phyloP scores from a whole-genome alignment of 2,329 filamentous ascomycete genomes.

The Ploettnerulaceae sp. region DNA sequence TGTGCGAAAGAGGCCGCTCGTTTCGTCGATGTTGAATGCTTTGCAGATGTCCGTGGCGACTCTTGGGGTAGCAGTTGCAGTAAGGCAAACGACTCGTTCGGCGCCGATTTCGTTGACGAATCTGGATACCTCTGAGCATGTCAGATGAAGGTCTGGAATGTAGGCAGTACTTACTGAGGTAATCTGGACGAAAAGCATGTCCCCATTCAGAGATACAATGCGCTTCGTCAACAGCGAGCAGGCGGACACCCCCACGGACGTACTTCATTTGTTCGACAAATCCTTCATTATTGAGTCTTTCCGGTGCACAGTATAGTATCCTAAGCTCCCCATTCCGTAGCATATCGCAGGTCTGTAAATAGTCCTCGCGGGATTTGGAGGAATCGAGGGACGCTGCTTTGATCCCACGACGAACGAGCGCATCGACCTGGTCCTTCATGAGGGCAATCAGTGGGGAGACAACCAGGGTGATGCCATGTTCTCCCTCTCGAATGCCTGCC shows the following conservation, averaged over 20 bases:
- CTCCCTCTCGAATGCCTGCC: slow-evolving; percentile 23
- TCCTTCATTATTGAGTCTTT: slow-evolving; percentile 56
- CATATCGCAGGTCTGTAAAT: slow-evolving; percentile 40
- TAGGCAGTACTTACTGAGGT: slow-evolving; percentile 39
- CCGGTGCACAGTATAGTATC: slow-evolving; percentile 54
- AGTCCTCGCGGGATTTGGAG: slow-evolving; percentile 42
- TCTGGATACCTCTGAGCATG: slow-evolving; percentile 41
- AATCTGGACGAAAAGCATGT: slow-evolving; percentile 46
- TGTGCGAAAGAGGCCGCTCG: slow-evolving; percentile 49
- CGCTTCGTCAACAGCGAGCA: slow-evolving; percentile 54
- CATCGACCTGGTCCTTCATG: slow-evolving; percentile 59
- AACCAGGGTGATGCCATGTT: slow-evolving; percentile 48
- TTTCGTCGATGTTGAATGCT: slow-evolving; percentile 45
- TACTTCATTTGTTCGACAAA: slow-evolving; percentile 52
- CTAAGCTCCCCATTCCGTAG: slow-evolving; percentile 45
- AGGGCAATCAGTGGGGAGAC: slow-evolving; percentile 52
- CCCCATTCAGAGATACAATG: slow-evolving; percentile 56
- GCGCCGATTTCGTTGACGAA: slow-evolving; percentile 52
- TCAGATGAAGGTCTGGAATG: slow-evolving; percentile 7
- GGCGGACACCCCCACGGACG: slow-evolving; percentile 49
- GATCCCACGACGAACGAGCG: slow-evolving; percentile 45
- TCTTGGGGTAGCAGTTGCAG: slow-evolving; percentile 52
- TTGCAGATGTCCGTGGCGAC: slow-evolving; percentile 52
- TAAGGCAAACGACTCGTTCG: slow-evolving; percentile 55
- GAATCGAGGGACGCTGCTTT: slow-evolving; percentile 52